Percentiles rank a stretch among this genome's conserved stretches.
These are phyloP conservation scores for Flaveria floridana DNA, from an alignment of 140 eudicot species.

Conservation along the genomic window DNA sequence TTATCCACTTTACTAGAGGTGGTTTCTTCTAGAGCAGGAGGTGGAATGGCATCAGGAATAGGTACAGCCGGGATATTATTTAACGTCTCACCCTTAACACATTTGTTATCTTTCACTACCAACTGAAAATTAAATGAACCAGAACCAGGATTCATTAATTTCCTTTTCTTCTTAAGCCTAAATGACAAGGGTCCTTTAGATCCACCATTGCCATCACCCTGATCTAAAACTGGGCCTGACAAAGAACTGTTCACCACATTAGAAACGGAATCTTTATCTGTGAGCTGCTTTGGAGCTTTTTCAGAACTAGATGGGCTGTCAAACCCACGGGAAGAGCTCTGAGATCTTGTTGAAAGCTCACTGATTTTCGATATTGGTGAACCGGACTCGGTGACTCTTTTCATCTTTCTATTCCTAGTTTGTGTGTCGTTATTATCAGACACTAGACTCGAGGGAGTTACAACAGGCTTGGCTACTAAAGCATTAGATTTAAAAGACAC, in stretches of 20 bases:
- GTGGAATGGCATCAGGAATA: constrained; percentile 27
- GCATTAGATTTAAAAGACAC: constrained; percentile 75
- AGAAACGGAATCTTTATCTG: constrained; percentile 27
- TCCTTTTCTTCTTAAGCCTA: constrained; percentile 59
- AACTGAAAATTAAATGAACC: constrained; percentile 28
- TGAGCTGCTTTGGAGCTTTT: constrained; percentile 33
- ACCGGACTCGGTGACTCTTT: constrained; percentile 38
- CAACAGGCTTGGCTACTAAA: constrained; percentile 70
- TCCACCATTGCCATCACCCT: constrained; percentile 32
- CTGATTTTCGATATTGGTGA: constrained; percentile 38
- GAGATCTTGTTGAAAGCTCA: constrained; percentile 30
- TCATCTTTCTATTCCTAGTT: constrained; percentile 38
- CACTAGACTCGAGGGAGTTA: constrained; percentile 46
- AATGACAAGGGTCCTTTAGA: constrained; percentile 31
- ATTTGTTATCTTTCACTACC: constrained; percentile 30
- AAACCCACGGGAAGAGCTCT: constrained; percentile 31
- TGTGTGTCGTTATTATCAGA: constrained; percentile 28
- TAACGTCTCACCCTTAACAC: constrained; percentile 19
- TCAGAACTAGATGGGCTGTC: constrained; percentile 47
- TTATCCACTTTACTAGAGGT: constrained; percentile 21
- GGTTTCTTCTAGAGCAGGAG: constrained; percentile 28
- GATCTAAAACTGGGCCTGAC: constrained; percentile 30
- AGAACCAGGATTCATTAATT: constrained; percentile 23
- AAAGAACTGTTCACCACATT: constrained; percentile 32
- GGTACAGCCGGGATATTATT: constrained; percentile 18